Evolutionary conservation across 1,139 yeast species (phyloP).

Genomic region (Lodderomyces oxycetoniae): DNA sequence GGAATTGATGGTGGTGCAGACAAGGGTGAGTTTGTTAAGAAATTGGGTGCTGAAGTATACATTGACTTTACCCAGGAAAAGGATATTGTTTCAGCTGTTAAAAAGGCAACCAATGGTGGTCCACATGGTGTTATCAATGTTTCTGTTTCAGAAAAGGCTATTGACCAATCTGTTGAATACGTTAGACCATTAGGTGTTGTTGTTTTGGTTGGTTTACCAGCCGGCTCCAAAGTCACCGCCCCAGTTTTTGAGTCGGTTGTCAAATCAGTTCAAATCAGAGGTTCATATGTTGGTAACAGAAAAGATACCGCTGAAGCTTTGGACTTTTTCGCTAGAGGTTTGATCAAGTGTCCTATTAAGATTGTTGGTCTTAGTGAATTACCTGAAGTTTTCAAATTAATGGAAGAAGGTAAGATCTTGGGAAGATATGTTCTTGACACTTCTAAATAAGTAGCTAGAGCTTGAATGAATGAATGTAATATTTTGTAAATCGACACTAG

Average conservation of each 20-base stretch:
- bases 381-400: slow-evolving; percentile 56
- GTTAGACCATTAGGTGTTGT: slow-evolving; percentile 68
- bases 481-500: slow-evolving; percentile 38
- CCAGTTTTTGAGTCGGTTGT: slow-evolving; percentile 64
- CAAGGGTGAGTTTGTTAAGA: slow-evolving; percentile 51
- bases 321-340: slow-evolving; percentile 67
- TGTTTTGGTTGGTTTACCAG: slow-evolving; percentile 72
- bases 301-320: slow-evolving; percentile 74
- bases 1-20: slow-evolving; percentile 76
- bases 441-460: slow-evolving; percentile 40
- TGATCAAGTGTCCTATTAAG: slow-evolving; percentile 66
- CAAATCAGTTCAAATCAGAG: slow-evolving; percentile 58
- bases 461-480: too few relatives aligned
- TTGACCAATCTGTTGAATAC: slow-evolving; percentile 57
- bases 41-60: slow-evolving; percentile 63
- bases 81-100: slow-evolving; percentile 53
- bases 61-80: slow-evolving; percentile 59
- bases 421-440: slow-evolving; percentile 80
- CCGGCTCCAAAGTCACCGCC: slow-evolving; percentile 60
- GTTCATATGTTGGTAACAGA: slow-evolving; percentile 79
- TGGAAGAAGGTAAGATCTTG: slow-evolving; percentile 67
- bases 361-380: slow-evolving; percentile 64
- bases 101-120: slow-evolving; percentile 67
- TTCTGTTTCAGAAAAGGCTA: slow-evolving; percentile 66
- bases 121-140: slow-evolving; percentile 74